Percentiles rank a stretch among this genome's conserved stretches.
Evolutionary conservation across 345 rosid species (phyloP).

Genomic region (Corchorus capsularis): DNA sequence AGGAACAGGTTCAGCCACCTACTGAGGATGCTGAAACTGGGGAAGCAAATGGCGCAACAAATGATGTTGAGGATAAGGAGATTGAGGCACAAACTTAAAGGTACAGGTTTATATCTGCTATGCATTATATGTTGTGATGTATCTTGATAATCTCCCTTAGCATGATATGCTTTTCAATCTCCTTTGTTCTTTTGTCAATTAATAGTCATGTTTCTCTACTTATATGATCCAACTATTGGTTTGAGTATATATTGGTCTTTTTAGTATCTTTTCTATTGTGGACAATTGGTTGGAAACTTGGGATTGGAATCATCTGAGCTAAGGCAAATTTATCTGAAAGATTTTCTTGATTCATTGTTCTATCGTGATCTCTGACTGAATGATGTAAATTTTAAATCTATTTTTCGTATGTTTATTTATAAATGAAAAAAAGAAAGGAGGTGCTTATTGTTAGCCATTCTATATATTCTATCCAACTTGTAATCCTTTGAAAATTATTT

Average conservation of each 20-base stretch:
- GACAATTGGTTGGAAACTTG: neutral
- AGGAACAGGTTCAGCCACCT: slow-evolving; percentile 82
- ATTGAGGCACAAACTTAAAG: slow-evolving; percentile 54
- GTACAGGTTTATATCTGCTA: slow-evolving; percentile 16
- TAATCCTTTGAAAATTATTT: neutral
- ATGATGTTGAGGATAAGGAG: slow-evolving; percentile 55
- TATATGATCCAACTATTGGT: neutral
- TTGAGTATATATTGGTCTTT: neutral
- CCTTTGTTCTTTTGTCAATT: neutral
- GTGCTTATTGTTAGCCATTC: neutral
- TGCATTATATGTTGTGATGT: slow-evolving; percentile 4
- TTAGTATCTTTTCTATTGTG: neutral
- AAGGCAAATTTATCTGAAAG: neutral
- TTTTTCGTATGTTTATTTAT: neutral
- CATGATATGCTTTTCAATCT: neutral
- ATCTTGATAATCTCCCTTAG: neutral
- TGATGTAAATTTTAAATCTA: neutral
- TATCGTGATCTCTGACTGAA: neutral
- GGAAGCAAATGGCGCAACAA: slow-evolving; percentile 47
- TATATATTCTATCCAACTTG: neutral
- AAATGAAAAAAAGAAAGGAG: neutral
- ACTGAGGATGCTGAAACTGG: slow-evolving; percentile 56
- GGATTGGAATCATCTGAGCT: neutral
- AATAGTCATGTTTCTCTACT: neutral
- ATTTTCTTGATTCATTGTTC: neutral